phyloP scores from a whole-genome alignment of 179 eudicot genomes.

The Gypsophila paniculata region DNA sequence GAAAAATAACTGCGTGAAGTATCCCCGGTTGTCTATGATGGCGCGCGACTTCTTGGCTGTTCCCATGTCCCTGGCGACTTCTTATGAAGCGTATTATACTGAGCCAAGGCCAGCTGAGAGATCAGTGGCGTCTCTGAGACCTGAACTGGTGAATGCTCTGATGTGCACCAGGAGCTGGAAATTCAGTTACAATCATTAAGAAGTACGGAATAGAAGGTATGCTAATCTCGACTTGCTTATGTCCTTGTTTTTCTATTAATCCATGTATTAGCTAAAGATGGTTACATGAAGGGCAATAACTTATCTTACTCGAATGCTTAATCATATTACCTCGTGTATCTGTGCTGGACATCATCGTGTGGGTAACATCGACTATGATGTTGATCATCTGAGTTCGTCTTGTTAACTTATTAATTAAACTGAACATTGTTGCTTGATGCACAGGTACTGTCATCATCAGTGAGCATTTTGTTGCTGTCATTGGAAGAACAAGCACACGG shows the following conservation, averaged over 20 bases:
- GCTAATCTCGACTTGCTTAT: too few species aligned
- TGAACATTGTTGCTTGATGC: not conserved
- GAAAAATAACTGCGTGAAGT: conserved; percentile 32
- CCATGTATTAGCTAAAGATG: too few species aligned
- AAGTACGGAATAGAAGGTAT: not conserved
- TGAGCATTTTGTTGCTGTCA: not conserved
- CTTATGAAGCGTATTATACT: conserved; percentile 29
- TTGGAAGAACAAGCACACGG: not conserved
- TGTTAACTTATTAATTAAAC: not conserved
- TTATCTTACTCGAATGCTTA: too few species aligned
- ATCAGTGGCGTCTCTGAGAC: conserved; percentile 12
- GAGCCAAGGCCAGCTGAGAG: conserved; percentile 23
- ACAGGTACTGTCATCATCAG: not conserved
- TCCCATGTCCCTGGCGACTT: conserved; percentile 30
- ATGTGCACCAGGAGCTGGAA: conserved; percentile 39
- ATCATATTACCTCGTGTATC: too few species aligned
- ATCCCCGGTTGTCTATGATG: conserved; percentile 35
- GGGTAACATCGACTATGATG: too few species aligned
- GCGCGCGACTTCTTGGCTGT: conserved; percentile 39
- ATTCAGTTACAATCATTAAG: not conserved
- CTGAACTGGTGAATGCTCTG: conserved; percentile 28
- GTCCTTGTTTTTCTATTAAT: too few species aligned
- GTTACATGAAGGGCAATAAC: too few species aligned
- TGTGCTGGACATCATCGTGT: too few species aligned
- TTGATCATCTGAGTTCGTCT: not conserved